Evolutionary conservation across 2,329 filamentous ascomycete genomes (phyloP), one percentile per base, ranked within the genome.

Genomic region (Cladosporium sp.): DNA sequence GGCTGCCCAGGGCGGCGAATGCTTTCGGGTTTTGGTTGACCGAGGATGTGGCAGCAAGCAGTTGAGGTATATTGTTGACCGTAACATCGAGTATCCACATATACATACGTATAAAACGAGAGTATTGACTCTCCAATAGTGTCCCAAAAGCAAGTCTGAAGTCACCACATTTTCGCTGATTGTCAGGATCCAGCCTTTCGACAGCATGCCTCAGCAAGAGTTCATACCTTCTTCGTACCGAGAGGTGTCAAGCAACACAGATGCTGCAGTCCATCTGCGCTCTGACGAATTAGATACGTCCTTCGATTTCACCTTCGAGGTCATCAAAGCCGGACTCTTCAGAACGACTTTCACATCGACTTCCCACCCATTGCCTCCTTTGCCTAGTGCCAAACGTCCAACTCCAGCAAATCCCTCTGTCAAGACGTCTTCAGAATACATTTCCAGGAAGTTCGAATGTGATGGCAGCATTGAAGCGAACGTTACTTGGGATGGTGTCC

Each of bases 301-400:
- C 0, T 85, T 86, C 66, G 76, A 82, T 18, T 91, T 91, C 73
- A 81, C 81, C 0, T 90, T 91, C 68, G 86, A 91, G 72, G 81
- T 85, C 0, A 71, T 91, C 33, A 82, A 84, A 18, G 80, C 83
- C 23, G 88, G 88, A 60, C 78, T 91, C 18, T 92, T 91, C 77
- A 81, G 89, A 50, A 89, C 89, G 1, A 88, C 87, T 0, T 91
- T 91, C 72, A 83, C 84, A 1, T 88, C 89, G 0, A 72, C 80
- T 16, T 80, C 82, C 2, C 88, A 91, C 71, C 86, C 86, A 7
- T 73, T 90, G 1, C 87, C 89, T 31, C 89, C 89, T 1, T 86
- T 86, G 71, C 89, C 89, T 8, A 89, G 87, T 64, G 81, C 86
- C 5, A 75, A 75, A 8, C 79, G 80, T n/a, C 83, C 83, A 1